A percentile compares a stretch with the other conserved stretches of the same genome.
These are phyloP conservation scores for Fusarium austroafricanum DNA, from an alignment of 2,329 filamentous ascomycete genomes.

Conservation along the genomic window DNA sequence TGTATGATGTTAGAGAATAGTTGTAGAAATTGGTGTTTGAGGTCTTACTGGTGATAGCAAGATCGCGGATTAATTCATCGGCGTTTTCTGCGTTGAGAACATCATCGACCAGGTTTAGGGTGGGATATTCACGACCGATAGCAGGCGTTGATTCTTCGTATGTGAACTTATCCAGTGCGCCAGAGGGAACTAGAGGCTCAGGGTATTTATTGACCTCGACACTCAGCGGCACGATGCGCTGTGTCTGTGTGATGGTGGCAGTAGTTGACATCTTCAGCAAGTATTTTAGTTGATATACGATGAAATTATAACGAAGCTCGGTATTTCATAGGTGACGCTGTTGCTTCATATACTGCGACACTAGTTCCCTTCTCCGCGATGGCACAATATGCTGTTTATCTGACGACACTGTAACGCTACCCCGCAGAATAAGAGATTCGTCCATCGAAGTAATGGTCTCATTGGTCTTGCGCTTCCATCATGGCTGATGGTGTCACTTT, in stretches of 20 bases:
- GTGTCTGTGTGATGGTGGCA: neutral
- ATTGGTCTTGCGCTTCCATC: neutral
- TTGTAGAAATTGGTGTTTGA: neutral
- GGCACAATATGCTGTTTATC: constrained; percentile 7
- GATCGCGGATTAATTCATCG: constrained; percentile 67
- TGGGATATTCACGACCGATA: constrained; percentile 66
- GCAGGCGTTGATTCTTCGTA: constrained; percentile 54
- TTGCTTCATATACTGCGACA: neutral
- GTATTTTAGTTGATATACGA: neutral
- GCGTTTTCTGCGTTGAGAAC: constrained; percentile 59
- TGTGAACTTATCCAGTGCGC: constrained; percentile 45
- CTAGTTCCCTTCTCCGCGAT: neutral
- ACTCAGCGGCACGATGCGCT: constrained; percentile 12
- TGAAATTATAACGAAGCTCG: neutral
- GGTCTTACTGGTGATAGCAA: constrained; percentile 68
- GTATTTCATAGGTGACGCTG: no score
- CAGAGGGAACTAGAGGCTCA: constrained; percentile 2
- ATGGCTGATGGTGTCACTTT: constrained; percentile 4
- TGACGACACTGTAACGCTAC: constrained; percentile 3
- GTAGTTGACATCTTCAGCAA: constrained; percentile 7
- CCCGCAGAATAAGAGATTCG: neutral
- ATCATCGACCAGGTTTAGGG: constrained; percentile 61
- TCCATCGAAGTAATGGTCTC: neutral
- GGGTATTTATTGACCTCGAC: constrained; percentile 9
- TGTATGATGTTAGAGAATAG: constrained; percentile 37